Conservation (phyloP, 768 basidiomycete species). For the Rhizopogon sp. region DNA sequence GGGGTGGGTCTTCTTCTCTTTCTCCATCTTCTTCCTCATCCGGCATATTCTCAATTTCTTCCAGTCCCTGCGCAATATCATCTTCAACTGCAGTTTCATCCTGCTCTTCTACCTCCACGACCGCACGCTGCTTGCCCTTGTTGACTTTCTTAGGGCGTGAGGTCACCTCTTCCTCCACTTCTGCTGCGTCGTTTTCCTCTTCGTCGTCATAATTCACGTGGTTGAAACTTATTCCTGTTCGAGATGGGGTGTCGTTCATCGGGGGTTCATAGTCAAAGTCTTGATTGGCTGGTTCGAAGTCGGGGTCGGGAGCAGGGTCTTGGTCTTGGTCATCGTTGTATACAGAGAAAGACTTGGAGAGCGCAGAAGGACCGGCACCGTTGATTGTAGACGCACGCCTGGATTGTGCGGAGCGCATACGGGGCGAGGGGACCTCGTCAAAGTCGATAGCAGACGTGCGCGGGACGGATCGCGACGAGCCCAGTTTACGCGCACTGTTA, state of each 20-base stretch:
- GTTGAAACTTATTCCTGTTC: slow-evolving; percentile 34
- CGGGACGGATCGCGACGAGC: slow-evolving; percentile 40
- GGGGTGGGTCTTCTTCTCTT: slow-evolving; percentile 15
- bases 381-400: slow-evolving; percentile 28
- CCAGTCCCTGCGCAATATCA: slow-evolving; percentile 38
- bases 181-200: slow-evolving; percentile 26
- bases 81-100: slow-evolving; percentile 31
- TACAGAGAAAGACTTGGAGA: slow-evolving; percentile 23
- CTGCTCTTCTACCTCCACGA: slow-evolving; percentile 11
- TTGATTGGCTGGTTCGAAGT: slow-evolving; percentile 26
- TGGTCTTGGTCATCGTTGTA: slow-evolving; percentile 7
- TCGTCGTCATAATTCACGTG: slow-evolving; percentile 46
- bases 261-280: slow-evolving; percentile 19
- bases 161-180: slow-evolving; percentile 28
- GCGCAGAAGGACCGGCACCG: slow-evolving; percentile 30
- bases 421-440: slow-evolving; percentile 60
- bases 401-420: slow-evolving; percentile 20
- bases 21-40: slow-evolving; percentile 44
- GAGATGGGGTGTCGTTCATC: slow-evolving; percentile 21
- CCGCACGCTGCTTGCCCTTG: slow-evolving; percentile 39
- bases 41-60: slow-evolving; percentile 45
- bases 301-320: slow-evolving; percentile 17
- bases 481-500: slow-evolving; percentile 26
- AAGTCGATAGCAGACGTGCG: slow-evolving; percentile 55
- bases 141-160: slow-evolving; percentile 19